A percentile compares a stretch with the other conserved stretches of the same genome.
Evolutionary conservation across 352 stramenopile species (phyloP).

Genomic region (Peronosclerospora sorghi): DNA sequence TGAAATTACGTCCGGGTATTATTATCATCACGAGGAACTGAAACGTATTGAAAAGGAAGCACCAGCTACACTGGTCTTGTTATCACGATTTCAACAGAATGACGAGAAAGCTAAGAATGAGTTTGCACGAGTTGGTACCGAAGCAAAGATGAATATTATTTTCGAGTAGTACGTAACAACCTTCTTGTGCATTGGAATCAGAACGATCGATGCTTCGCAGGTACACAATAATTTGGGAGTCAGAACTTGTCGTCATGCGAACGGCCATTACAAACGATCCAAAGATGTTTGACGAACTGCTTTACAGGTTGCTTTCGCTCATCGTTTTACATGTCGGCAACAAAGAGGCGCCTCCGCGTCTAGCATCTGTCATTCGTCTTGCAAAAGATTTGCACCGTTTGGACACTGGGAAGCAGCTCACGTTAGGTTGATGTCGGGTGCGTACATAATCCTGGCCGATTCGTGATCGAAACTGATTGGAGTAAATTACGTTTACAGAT

Average conservation of each 20-base stretch:
- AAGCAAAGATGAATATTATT: neutral
- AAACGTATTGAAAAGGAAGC: constrained; percentile 31
- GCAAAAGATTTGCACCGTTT: constrained; percentile 34
- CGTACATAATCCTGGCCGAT: constrained; percentile 8
- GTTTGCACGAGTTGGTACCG: constrained; percentile 30
- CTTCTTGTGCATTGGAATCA: constrained; percentile 9
- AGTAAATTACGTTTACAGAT: constrained; percentile 11
- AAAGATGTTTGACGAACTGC: constrained; percentile 53
- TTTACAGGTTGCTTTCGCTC: constrained; percentile 44
- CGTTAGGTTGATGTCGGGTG: constrained; percentile 55
- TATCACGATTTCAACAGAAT: constrained; percentile 36
- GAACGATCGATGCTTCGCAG: constrained; percentile 38
- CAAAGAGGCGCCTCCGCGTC: constrained; percentile 46
- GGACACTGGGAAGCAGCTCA: constrained; percentile 56
- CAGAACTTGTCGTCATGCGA: constrained; percentile 24
- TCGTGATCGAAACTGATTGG: neutral
- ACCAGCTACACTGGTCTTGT: constrained; percentile 29
- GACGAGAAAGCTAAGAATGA: constrained; percentile 39
- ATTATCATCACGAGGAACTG: constrained; percentile 27
- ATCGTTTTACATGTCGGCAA: constrained; percentile 40
- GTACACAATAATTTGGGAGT: constrained; percentile 21
- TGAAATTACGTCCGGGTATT: neutral
- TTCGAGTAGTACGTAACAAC: constrained; percentile 1
- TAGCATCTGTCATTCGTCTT: constrained; percentile 39
- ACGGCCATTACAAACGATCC: constrained; percentile 34